Conservation (phyloP, 345 rosid species). For the Moricandia arvensis region DNA sequence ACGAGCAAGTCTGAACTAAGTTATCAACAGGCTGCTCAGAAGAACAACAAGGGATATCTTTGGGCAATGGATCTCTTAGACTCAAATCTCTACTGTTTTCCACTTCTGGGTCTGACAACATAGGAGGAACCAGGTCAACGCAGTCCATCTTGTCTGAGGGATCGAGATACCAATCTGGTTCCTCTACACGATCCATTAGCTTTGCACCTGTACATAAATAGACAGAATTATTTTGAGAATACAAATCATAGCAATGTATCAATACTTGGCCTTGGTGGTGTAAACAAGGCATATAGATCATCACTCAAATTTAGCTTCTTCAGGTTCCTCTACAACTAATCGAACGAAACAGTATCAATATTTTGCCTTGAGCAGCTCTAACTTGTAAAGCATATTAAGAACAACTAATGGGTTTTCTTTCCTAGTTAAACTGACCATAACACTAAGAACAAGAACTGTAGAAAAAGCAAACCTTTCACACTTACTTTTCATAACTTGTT, state of each 20-base stretch:
- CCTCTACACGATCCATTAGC: slow-evolving; percentile 14
- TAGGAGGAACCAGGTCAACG: background rate
- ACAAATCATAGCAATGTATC: background rate
- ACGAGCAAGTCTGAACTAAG: slow-evolving; percentile 1
- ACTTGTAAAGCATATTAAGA: too few species aligned
- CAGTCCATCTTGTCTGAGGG: background rate
- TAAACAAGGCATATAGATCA: background rate
- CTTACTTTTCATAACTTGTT: slow-evolving; percentile 25
- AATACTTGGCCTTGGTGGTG: background rate
- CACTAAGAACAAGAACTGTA: background rate
- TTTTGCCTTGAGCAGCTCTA: too few species aligned
- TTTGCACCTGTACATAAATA: slow-evolving; percentile 24
- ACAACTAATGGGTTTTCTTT: slow-evolving; percentile 2
- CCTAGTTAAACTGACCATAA: background rate
- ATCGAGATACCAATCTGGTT: slow-evolving; percentile 24
- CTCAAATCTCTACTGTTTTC: background rate
- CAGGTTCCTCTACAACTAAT: background rate
- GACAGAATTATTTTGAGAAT: background rate
- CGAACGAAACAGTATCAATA: background rate
- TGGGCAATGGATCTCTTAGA: background rate
- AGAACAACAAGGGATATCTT: slow-evolving; percentile 11
- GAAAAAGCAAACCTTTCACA: background rate
- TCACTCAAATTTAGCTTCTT: background rate
- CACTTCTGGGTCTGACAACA: background rate
- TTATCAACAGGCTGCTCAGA: slow-evolving; percentile 2